Percentiles rank a stretch among this genome's conserved stretches.
Evolutionary conservation across 83 land plant genomes (phyloP).

Genomic region (Picea engelmannii): DNA sequence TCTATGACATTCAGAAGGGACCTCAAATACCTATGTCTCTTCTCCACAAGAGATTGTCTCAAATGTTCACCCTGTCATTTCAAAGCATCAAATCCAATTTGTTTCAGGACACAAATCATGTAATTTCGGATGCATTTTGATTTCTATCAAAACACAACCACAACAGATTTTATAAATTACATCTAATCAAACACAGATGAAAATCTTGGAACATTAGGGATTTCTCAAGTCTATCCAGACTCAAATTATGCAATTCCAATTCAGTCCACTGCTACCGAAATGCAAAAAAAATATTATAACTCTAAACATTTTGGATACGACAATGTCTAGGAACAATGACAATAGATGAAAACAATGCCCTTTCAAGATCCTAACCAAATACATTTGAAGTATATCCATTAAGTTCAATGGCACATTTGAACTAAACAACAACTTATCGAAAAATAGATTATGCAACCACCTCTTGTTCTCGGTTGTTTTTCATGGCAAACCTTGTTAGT

Average conservation of each 20-base stretch:
- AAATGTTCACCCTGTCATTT: constrained; percentile 44
- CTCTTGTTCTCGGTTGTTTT: background rate
- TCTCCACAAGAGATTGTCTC: constrained; percentile 46
- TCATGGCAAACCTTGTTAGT: too few relatives aligned
- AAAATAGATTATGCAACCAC: background rate
- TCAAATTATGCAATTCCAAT: background rate
- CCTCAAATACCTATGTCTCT: constrained; percentile 34
- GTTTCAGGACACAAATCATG: background rate
- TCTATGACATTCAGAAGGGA: constrained; percentile 29
- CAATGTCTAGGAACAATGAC: background rate
- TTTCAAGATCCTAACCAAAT: background rate
- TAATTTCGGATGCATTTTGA: background rate
- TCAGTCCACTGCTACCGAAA: background rate
- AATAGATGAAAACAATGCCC: background rate
- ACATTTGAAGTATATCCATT: background rate
- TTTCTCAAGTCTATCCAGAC: background rate
- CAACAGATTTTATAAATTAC: too few relatives aligned
- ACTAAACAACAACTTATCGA: background rate
- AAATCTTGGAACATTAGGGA: too few relatives aligned
- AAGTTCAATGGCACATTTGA: background rate
- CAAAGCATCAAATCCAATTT: background rate
- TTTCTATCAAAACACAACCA: too few relatives aligned
- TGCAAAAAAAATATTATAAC: too few relatives aligned
- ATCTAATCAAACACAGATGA: too few relatives aligned
- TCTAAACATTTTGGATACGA: background rate